Conservation (phyloP, 208 protist species). For the Leishmania guyanensis region DNA sequence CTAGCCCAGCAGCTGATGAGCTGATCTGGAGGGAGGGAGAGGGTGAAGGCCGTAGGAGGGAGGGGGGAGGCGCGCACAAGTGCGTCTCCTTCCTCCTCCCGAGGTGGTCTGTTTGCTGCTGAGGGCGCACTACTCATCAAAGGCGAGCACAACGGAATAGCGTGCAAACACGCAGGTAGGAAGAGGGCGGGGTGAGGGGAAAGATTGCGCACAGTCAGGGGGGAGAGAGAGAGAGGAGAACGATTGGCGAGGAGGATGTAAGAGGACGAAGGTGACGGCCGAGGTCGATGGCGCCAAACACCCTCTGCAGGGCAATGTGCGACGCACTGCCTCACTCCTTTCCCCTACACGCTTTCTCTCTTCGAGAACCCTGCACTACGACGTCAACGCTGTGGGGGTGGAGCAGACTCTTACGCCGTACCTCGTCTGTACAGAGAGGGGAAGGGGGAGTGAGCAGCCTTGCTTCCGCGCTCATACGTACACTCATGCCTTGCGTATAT, state of each 20-base stretch:
- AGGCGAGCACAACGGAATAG: neutral
- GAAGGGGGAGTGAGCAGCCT: too few relatives aligned
- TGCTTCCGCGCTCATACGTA: neutral
- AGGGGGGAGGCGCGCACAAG: neutral
- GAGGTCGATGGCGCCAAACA: neutral
- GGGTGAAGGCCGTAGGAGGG: too few relatives aligned
- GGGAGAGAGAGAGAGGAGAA: neutral
- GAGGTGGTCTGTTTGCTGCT: neutral
- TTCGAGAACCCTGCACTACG: neutral
- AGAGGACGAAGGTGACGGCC: neutral
- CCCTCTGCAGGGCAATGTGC: neutral
- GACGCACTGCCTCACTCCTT: neutral
- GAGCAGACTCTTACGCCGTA: neutral
- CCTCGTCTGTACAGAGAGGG: neutral
- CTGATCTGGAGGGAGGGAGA: too few relatives aligned
- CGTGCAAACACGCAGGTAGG: too few relatives aligned
- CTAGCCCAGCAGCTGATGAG: too few relatives aligned
- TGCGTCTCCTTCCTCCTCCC: neutral
- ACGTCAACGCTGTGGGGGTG: neutral
- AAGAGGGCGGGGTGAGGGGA: neutral
- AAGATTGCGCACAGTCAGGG: neutral
- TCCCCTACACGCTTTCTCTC: neutral
- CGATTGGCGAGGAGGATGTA: neutral
- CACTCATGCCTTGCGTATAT: neutral
- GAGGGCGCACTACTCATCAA: neutral